phyloP scores from a whole-genome alignment of 176 grass and related monocot genomes.

The Thalia dealbata region DNA sequence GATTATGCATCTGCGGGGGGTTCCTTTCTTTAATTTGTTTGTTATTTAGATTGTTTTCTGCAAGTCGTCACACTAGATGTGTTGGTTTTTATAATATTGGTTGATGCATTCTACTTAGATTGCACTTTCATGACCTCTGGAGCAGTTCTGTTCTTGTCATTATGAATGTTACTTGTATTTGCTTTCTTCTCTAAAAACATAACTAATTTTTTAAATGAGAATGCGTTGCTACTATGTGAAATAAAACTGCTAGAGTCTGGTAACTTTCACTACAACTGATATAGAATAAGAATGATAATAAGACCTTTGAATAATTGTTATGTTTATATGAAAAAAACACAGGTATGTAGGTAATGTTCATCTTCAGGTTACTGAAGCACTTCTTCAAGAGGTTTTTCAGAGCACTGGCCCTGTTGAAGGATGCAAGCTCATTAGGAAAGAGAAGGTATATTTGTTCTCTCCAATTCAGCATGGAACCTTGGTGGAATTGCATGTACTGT shows the following conservation, averaged over 20 bases:
- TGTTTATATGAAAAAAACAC: background rate
- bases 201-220: too few species aligned
- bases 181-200: too few species aligned
- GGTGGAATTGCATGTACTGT: background rate
- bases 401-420: conserved; percentile 91
- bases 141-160: background rate
- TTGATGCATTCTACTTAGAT: too few species aligned
- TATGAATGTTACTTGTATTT: background rate
- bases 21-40: background rate
- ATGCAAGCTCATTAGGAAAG: conserved; percentile 95
- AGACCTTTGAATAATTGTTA: background rate
- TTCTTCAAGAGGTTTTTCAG: conserved; percentile 91
- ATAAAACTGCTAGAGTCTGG: background rate
- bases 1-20: background rate
- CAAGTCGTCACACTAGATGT: too few species aligned
- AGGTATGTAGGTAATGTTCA: conserved; percentile 97
- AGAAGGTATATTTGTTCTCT: conserved; percentile 46
- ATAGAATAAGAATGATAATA: background rate
- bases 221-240: background rate
- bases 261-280: background rate
- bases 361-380: conserved; percentile 70
- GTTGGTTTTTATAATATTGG: too few species aligned
- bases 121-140: too few species aligned
- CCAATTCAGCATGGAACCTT: background rate
- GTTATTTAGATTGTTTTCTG: background rate